Conservation (phyloP, 768 basidiomycete species). For the Cystofilobasidium capitatum region DNA sequence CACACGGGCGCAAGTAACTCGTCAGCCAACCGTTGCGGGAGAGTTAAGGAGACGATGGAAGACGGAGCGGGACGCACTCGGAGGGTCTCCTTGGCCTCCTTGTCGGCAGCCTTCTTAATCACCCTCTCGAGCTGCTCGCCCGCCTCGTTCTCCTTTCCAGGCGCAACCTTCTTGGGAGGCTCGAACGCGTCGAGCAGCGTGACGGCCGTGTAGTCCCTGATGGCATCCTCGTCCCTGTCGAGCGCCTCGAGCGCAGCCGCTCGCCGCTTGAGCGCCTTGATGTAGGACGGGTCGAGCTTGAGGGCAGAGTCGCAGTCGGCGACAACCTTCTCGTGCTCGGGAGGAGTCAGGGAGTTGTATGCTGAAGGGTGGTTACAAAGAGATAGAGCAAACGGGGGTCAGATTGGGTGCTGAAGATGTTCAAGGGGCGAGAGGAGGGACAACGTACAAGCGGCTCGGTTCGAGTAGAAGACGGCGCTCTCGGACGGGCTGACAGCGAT, state of each 20-base stretch:
- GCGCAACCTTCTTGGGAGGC: constrained; percentile 20
- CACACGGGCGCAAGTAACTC: too few species aligned
- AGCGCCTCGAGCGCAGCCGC: constrained; percentile 75
- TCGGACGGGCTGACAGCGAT: constrained; percentile 45
- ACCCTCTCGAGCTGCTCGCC: constrained; percentile 82
- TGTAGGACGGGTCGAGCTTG: constrained; percentile 67
- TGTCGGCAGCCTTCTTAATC: constrained; percentile 65
- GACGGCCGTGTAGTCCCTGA: constrained; percentile 94
- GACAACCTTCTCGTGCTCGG: constrained; percentile 70
- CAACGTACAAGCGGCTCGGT: constrained; percentile 83
- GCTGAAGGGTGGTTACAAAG: not conserved
- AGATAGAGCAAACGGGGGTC: not conserved
- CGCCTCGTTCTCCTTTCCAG: constrained; percentile 56
- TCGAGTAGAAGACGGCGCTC: constrained; percentile 91
- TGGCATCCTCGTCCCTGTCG: constrained; percentile 59
- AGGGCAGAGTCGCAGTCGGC: constrained; percentile 83
- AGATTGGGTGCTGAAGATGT: not conserved
- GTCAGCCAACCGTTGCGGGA: not conserved
- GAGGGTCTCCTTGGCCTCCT: constrained; percentile 65
- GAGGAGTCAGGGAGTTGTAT: constrained; percentile 44
- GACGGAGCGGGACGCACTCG: constrained; percentile 41
- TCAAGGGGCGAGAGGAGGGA: not conserved
- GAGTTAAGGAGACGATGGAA: not conserved
- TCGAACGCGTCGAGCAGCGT: constrained; percentile 85
- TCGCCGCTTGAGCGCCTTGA: constrained; percentile 73